A percentile compares a stretch with the other conserved stretches of the same genome.
Conservation (phyloP, 1,139 yeast species). For the Lodderomyces margitis region DNA sequence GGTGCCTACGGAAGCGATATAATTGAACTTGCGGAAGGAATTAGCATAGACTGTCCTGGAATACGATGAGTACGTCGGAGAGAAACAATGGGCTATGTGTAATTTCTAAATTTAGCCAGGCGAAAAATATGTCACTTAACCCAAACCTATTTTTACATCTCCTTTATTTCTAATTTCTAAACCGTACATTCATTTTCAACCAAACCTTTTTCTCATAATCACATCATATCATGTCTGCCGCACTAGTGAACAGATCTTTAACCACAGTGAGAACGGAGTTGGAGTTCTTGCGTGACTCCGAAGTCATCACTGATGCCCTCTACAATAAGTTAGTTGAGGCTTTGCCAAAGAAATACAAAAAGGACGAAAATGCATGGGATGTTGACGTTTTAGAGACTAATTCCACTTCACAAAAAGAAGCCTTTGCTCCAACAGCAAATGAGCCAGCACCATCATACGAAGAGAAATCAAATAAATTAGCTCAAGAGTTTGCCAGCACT, state of each 20-base stretch:
- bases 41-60: constrained; percentile 19
- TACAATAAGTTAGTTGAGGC: constrained; percentile 49
- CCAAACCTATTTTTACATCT: not conserved
- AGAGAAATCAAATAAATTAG: constrained; percentile 16
- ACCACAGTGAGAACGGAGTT: constrained; percentile 75
- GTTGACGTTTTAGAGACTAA: constrained; percentile 33
- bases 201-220: not conserved
- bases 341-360: constrained; percentile 59
- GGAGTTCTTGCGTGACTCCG: constrained; percentile 76
- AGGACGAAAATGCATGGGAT: constrained; percentile 55
- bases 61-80: constrained; percentile 16
- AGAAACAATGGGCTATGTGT: too few relatives aligned
- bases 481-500: constrained; percentile 24
- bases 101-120: too few relatives aligned
- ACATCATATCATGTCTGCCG: constrained; percentile 41
- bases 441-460: constrained; percentile 5
- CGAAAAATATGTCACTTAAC: too few relatives aligned
- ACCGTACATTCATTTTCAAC: not conserved
- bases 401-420: not conserved
- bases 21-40: constrained; percentile 59
- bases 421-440: not conserved
- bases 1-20: constrained; percentile 55
- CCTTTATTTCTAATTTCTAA: not conserved
- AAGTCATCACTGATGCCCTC: constrained; percentile 63
- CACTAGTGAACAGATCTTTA: constrained; percentile 74